Evolutionary conservation across 73 alveolate genomes (phyloP).

Genomic region (Uronychia setigera): DNA sequence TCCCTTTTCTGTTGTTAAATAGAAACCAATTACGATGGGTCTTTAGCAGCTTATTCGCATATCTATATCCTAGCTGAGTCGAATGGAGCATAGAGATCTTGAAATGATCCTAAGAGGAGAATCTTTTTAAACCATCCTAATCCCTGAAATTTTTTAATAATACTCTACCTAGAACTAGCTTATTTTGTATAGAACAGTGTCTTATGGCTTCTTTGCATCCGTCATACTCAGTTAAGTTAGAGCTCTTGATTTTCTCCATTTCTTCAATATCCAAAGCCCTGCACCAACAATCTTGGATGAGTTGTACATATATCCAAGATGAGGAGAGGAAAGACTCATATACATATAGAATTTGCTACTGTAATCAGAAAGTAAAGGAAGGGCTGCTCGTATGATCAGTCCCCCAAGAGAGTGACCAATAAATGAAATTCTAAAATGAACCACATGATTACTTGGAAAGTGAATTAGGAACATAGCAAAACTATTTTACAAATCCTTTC

Average conservation of each 20-base stretch:
- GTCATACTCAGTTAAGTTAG: slow-evolving; percentile 89
- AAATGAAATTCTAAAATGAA: slow-evolving; percentile 81
- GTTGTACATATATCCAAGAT: slow-evolving; percentile 92
- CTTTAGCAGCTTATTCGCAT: slow-evolving; percentile 79
- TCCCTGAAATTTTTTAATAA: slow-evolving; percentile 23
- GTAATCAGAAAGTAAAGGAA: slow-evolving; percentile 90
- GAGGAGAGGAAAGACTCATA: slow-evolving; percentile 95
- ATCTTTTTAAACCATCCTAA: slow-evolving; percentile 81
- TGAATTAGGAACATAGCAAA: slow-evolving; percentile 63
- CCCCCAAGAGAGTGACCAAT: slow-evolving; percentile 90
- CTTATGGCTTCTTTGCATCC: slow-evolving; percentile 88
- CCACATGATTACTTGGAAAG: slow-evolving; percentile 34
- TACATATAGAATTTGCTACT: slow-evolving; percentile 88
- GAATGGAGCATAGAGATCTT: slow-evolving; percentile 98
- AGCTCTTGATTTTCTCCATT: slow-evolving; percentile 87
- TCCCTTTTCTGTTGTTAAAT: slow-evolving; percentile 72
- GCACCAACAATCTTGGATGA: slow-evolving; percentile 93
- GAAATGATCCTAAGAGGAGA: slow-evolving; percentile 85
- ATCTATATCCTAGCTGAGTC: slow-evolving; percentile 96
- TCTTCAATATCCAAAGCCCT: slow-evolving; percentile 98
- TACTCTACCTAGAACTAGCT: background rate
- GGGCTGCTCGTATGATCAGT: slow-evolving; percentile 87
- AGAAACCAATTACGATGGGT: slow-evolving; percentile 33
- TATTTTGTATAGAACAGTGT: slow-evolving; percentile 21
- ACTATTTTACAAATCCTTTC: slow-evolving; percentile 72